phyloP scores from a whole-genome alignment of 2,329 filamentous ascomycete genomes.

The Sporothrix pallida region DNA sequence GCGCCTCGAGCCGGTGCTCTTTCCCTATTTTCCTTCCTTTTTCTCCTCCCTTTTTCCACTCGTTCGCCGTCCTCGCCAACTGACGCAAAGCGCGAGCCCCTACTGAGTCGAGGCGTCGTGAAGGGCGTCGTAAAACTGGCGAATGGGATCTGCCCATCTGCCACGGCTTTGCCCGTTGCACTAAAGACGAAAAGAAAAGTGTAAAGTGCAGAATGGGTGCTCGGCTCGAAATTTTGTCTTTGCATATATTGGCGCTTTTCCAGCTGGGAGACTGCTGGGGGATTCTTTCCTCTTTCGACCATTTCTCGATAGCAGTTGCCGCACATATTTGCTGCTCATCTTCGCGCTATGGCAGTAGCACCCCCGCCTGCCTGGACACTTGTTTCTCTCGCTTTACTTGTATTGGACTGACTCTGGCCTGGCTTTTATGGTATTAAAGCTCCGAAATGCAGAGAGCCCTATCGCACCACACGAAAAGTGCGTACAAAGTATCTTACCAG shows the following conservation, averaged over 20 bases:
- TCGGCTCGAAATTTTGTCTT: conserved; percentile 26
- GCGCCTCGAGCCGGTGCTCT: not conserved
- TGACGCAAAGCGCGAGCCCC: not conserved
- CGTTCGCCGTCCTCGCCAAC: not conserved
- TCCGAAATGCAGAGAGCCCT: too few species aligned
- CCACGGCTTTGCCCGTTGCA: conserved; percentile 31
- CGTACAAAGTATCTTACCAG: too few species aligned
- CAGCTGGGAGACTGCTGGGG: conserved; percentile 19
- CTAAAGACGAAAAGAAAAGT: conserved; percentile 14
- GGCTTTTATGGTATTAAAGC: too few species aligned
- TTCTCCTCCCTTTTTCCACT: not conserved
- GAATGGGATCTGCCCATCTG: conserved; percentile 17
- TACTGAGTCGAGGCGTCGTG: not conserved
- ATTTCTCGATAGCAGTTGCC: not conserved
- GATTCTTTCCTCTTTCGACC: conserved; percentile 30
- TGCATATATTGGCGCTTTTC: conserved; percentile 34
- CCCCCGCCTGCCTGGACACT: not conserved
- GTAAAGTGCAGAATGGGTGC: not conserved
- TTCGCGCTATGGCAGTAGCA: conserved; percentile 4
- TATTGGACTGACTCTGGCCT: too few species aligned
- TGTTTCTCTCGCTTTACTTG: too few species aligned
- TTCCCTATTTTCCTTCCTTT: not conserved
- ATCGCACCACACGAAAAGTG: too few species aligned
- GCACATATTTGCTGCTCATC: not conserved
- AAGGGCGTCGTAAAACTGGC: conserved; percentile 26